Evolutionary conservation across 2,329 filamentous ascomycete species (phyloP), one percentile per base, ranked within the genome.

Genomic region (Lecanicillium sp.): DNA sequence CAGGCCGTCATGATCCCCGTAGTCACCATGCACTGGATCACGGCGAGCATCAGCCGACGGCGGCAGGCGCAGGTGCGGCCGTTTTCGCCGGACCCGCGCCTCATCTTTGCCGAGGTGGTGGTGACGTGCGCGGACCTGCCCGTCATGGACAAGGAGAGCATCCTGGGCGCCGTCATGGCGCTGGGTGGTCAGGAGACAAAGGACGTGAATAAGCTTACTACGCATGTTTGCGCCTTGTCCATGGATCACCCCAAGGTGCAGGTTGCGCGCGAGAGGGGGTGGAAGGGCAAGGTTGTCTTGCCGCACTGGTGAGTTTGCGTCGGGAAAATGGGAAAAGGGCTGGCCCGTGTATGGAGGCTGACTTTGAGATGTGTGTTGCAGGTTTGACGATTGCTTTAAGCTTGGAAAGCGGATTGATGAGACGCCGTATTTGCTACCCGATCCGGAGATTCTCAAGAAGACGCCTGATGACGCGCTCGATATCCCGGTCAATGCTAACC

Each of bases 311-410:
- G 65, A 53, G 69, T 46, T 7, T n/a, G n/a, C n/a, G n/a, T n/a
- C n/a, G n/a, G n/a, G n/a, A n/a, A n/a, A n/a, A n/a, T n/a, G n/a
- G n/a, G n/a, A n/a, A n/a, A n/a, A n/a, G n/a, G n/a, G n/a, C n/a
- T n/a, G n/a, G 22, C 22, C 6, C 6, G 22, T 11, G 22, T 11
- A 25, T 7, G 22, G 7, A 25, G 6, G n/a, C 14, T 29, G 22
- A 29, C 19, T 11, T 36, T 37, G n/a, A 34, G 28, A 35, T 19
- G 2, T 18, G n/a, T n/a, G n/a, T n/a, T n/a, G 0, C 13, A 89
- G 85, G 88, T 96, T 98, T 55, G 90, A 97, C 51, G 90, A 96
- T 57, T 98, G 92, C 61, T 76, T 98, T 49, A 92, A 86, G 60
- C 77, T 98, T 19, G 89, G 90, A 36, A 89, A 87, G 60, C 80